Evolutionary conservation across 805 yeast genomes (phyloP).

Genomic region (Metschnikowia lunata): DNA sequence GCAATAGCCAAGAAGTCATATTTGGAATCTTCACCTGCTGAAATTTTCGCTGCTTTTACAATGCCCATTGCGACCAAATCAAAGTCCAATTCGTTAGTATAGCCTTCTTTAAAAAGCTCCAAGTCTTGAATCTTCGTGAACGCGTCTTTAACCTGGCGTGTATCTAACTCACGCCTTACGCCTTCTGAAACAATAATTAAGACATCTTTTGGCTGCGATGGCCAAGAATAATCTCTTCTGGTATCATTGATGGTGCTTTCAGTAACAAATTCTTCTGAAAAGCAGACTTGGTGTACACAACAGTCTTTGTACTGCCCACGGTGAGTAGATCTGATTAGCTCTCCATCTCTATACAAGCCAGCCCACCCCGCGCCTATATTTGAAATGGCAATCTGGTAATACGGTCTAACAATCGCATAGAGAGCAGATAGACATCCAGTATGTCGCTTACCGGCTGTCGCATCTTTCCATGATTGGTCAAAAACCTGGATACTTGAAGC

Average conservation of each 20-base stretch:
- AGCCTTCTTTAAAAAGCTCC: neutral
- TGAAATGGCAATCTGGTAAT: neutral
- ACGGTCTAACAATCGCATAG: neutral
- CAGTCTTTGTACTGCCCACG: constrained; percentile 1
- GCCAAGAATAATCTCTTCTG: neutral
- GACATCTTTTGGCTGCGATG: neutral
- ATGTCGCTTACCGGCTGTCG: too few relatives aligned
- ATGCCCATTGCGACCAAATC: constrained; percentile 1
- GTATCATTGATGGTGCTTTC: neutral
- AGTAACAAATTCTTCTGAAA: neutral
- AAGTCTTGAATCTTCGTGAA: neutral
- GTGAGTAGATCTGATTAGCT: neutral
- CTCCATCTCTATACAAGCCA: constrained; percentile 1
- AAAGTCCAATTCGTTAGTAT: neutral
- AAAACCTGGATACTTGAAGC: too few relatives aligned
- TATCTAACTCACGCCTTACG: neutral
- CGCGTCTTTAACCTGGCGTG: neutral
- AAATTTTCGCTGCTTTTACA: constrained; percentile 1
- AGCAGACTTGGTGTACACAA: constrained; percentile 1
- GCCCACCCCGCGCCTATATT: constrained; percentile 4
- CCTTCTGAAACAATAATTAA: constrained; percentile 2
- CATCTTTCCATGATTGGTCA: too few relatives aligned
- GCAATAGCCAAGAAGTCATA: too few relatives aligned
- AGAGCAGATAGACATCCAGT: constrained; percentile 4
- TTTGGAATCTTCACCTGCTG: neutral